Evolutionary conservation across 345 rosid species (phyloP).

Genomic region (Mangifera indica): DNA sequence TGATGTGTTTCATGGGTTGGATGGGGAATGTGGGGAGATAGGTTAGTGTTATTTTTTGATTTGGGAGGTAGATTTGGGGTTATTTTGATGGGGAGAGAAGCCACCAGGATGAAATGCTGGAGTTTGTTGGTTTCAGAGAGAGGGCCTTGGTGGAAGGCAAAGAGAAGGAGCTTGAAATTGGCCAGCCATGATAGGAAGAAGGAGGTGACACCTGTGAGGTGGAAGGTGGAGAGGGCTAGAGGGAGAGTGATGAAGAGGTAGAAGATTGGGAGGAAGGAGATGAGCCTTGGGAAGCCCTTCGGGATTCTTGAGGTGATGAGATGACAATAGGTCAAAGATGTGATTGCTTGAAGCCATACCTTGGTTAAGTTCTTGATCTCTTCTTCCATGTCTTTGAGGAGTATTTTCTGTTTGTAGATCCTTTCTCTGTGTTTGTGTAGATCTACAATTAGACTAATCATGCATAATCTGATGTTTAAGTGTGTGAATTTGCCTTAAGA

Average conservation of each 20-base stretch:
- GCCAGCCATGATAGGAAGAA: slow-evolving; percentile 42
- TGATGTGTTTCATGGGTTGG: neutral
- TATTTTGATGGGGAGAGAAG: slow-evolving; percentile 59
- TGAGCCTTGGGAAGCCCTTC: slow-evolving; percentile 26
- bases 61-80: slow-evolving; percentile 9
- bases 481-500: too few species aligned
- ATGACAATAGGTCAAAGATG: slow-evolving; percentile 24
- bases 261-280: slow-evolving; percentile 37
- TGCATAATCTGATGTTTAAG: too few species aligned
- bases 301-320: slow-evolving; percentile 32
- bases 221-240: slow-evolving; percentile 25
- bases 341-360: neutral
- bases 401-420: too few species aligned
- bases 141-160: slow-evolving; percentile 41
- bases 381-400: neutral
- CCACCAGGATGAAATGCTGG: slow-evolving; percentile 52
- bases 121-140: slow-evolving; percentile 25
- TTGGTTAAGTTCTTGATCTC: neutral
- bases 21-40: neutral
- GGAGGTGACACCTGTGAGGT: slow-evolving; percentile 5
- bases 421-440: too few species aligned
- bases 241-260: slow-evolving; percentile 35
- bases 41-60: neutral
- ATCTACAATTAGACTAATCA: too few species aligned
- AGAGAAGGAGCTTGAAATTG: slow-evolving; percentile 50